Base-by-base conservation (phyloP, 2,329 filamentous ascomycete genomes). In the Talaromyces sp. region DNA sequence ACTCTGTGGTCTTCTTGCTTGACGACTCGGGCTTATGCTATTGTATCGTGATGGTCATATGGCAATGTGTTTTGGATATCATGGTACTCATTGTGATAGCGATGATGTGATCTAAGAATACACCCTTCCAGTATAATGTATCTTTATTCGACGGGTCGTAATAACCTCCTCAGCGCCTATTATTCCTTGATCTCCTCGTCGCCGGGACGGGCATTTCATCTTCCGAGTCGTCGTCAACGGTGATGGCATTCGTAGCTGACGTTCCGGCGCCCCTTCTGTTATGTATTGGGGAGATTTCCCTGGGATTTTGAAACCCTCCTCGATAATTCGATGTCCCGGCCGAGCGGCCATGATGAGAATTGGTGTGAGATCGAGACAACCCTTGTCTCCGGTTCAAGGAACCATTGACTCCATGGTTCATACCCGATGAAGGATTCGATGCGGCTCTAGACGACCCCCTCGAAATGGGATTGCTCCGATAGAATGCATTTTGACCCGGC, bases 211-310 rank as follows among this genome's bases (percentile, higher is more conserved):
- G 62, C 62, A 60, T 63, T 28, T 64, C 39, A 16, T 73, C 70
- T 37, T 74, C 72, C 28, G 70, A 73, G 35, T 72, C 71, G 58
- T 70, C 69, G 18, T 72, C 69, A 7, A 71, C n/a, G 40, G 58
- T 60, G 35, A 73, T 72, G 16, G 70, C 69, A 61, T 69, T 67
- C 23, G 25, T 52, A 3, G 55, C 63, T 42, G 69, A 69, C n/a
- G 67, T 67, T 21, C 70, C 69, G 23, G 63, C 57, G 14, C 35
- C 21, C 6, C 21, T 2, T 25, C 5, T 25, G 33, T n/a, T 3
- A 11, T 18, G 8, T n/a, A 56, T 23, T 25, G 33, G 8, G 28
- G 3, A 28, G 14, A 40, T 28, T 14, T 12, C 4, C 12, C 33
- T 14, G 35, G 37, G 33, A 6, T 8, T 23, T 56, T 18, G 14